These are phyloP conservation scores for Aristolochia californica DNA, from an alignment of 164 flowering plant genomes.

Conservation along the genomic window DNA sequence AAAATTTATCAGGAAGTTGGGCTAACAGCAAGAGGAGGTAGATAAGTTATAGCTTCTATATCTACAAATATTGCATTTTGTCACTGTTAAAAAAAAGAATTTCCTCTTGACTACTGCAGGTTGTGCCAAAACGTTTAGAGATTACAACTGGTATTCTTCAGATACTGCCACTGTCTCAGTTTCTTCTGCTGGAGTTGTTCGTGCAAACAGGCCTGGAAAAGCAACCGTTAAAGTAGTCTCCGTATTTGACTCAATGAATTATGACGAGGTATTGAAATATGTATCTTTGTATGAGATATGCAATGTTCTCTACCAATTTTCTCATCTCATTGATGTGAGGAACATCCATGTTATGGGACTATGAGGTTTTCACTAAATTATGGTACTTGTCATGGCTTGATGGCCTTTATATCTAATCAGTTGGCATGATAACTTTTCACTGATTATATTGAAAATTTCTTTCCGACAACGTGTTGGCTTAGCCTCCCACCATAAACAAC, in stretches of 20 bases:
- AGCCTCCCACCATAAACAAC: too few relatives aligned
- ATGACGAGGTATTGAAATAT: constrained; percentile 53
- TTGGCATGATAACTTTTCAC: too few relatives aligned
- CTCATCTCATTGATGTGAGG: too few relatives aligned
- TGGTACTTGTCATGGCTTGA: too few relatives aligned
- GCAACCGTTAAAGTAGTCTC: constrained; percentile 72
- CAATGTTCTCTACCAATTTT: too few relatives aligned
- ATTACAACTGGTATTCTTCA: constrained; percentile 84
- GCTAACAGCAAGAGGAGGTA: constrained; percentile 78
- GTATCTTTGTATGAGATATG: constrained; percentile 1
- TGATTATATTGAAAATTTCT: too few relatives aligned
- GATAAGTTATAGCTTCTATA: constrained; percentile 4
- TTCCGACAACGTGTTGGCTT: too few relatives aligned
- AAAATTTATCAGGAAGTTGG: constrained; percentile 64
- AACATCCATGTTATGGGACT: too few relatives aligned
- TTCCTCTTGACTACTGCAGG: constrained; percentile 28
- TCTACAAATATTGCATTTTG: not conserved
- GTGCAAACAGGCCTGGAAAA: constrained; percentile 77
- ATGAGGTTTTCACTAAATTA: too few relatives aligned
- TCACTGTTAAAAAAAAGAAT: not conserved
- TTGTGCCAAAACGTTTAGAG: constrained; percentile 57
- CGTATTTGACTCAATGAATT: constrained; percentile 57
- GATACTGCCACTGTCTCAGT: constrained; percentile 51
- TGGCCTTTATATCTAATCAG: too few relatives aligned
- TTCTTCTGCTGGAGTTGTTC: constrained; percentile 62